A percentile compares a stretch with the other conserved stretches of the same genome.
These are phyloP conservation scores for Aspergillus ellipticus DNA, from an alignment of 495 filamentous ascomycete genomes.

Conservation along the genomic window DNA sequence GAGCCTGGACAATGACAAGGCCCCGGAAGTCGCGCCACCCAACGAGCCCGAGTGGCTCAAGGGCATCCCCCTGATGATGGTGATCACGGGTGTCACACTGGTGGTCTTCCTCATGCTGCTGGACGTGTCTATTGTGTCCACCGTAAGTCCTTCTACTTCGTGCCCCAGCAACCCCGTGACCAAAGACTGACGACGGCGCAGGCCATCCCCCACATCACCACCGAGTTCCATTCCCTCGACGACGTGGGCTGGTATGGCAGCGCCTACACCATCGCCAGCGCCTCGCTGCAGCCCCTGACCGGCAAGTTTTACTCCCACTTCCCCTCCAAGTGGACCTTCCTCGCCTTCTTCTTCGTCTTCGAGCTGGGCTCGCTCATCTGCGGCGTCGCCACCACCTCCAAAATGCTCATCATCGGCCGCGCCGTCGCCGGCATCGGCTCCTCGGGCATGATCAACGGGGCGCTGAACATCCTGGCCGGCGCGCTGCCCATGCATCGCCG, in stretches of 20 bases:
- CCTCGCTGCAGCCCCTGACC: slow-evolving; percentile 4
- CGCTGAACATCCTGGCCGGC: slow-evolving; percentile 1
- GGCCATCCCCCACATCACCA: slow-evolving; percentile 27
- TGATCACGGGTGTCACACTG: slow-evolving; percentile 17
- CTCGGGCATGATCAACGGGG: slow-evolving; percentile 19
- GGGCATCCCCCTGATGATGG: neutral
- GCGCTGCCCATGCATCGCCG: neutral
- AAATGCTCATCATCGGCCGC: slow-evolving; percentile 68
- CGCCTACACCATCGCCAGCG: slow-evolving; percentile 28
- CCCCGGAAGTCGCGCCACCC: no score
- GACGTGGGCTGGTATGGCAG: slow-evolving; percentile 39
- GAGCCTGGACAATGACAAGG: no score
- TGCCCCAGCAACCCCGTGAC: neutral
- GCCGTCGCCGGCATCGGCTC: slow-evolving; percentile 69
- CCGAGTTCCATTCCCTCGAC: slow-evolving; percentile 25
- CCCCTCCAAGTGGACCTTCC: slow-evolving; percentile 17
- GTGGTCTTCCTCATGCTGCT: slow-evolving; percentile 46
- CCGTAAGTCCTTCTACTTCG: slow-evolving; percentile 23
- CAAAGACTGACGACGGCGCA: neutral
- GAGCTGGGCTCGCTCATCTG: slow-evolving; percentile 62
- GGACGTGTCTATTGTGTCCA: slow-evolving; percentile 47
- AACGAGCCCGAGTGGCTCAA: neutral
- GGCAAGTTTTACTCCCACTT: slow-evolving; percentile 10
- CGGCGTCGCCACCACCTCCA: slow-evolving; percentile 62
- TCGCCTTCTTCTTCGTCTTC: slow-evolving; percentile 63